Percentiles rank a stretch among this genome's conserved stretches.
These are phyloP conservation scores for Toxoplasma gondii DNA, from an alignment of 169 alveolate genomes.

Conservation along the genomic window DNA sequence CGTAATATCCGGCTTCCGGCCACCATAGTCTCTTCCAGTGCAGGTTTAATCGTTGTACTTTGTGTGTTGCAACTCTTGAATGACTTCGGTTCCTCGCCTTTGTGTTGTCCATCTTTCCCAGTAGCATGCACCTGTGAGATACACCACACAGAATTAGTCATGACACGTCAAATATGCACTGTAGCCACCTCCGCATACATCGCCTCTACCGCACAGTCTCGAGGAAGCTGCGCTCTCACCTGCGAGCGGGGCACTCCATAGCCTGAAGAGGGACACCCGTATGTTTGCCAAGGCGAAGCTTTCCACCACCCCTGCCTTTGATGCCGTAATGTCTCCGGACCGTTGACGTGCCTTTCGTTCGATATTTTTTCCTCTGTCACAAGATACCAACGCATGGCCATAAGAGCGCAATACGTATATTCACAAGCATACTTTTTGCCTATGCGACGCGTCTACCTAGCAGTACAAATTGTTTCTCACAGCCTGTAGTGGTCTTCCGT, in stretches of 20 bases:
- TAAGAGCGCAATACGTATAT: background rate
- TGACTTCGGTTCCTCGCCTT: slow-evolving; percentile 81
- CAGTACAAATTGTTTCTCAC: background rate
- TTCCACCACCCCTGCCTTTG: slow-evolving; percentile 81
- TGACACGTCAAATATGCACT: background rate
- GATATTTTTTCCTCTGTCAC: slow-evolving; percentile 71
- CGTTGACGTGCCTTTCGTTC: slow-evolving; percentile 78
- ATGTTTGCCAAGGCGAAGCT: slow-evolving; percentile 75
- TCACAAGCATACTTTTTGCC: background rate
- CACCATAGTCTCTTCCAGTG: slow-evolving; percentile 84
- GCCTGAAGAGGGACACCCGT: slow-evolving; percentile 80
- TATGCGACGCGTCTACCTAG: too few species aligned
- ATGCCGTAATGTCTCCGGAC: slow-evolving; percentile 78
- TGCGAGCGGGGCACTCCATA: slow-evolving; percentile 78
- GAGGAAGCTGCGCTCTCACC: slow-evolving; percentile 68
- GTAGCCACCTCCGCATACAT: background rate
- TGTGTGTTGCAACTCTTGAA: slow-evolving; percentile 79
- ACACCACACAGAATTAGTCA: background rate
- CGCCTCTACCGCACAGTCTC: background rate
- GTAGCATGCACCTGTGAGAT: slow-evolving; percentile 80
- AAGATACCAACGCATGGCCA: background rate
- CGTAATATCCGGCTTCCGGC: slow-evolving; percentile 77
- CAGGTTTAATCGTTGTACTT: slow-evolving; percentile 81
- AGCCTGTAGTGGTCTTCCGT: background rate
- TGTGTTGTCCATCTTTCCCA: slow-evolving; percentile 89